phyloP scores from a whole-genome alignment of 2,329 filamentous ascomycete genomes.

The Beauveria pseudobassiana region DNA sequence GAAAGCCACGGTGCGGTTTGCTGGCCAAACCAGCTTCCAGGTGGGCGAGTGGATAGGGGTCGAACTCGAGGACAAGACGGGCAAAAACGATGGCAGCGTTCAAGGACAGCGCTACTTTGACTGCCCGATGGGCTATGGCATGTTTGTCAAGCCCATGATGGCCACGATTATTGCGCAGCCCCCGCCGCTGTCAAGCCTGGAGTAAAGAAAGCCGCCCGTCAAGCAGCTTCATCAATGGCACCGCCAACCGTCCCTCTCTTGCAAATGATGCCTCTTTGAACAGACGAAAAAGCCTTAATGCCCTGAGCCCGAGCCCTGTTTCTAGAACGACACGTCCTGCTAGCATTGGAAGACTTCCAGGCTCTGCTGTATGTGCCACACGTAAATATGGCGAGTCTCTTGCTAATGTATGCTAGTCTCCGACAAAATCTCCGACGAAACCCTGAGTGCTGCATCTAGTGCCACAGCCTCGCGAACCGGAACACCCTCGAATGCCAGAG shows the following conservation, averaged over 20 bases:
- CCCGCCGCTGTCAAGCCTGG: slow-evolving; percentile 29
- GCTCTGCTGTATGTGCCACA: background rate
- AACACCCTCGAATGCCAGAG: slow-evolving; percentile 52
- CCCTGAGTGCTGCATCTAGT: slow-evolving; percentile 53
- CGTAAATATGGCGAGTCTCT: background rate
- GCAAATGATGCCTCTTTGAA: slow-evolving; percentile 44
- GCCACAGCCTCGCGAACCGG: slow-evolving; percentile 53
- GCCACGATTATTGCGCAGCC: slow-evolving; percentile 52
- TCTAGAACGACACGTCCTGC: slow-evolving; percentile 47
- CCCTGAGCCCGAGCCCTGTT: slow-evolving; percentile 64
- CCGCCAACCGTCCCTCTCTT: slow-evolving; percentile 31
- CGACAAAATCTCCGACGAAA: slow-evolving; percentile 74
- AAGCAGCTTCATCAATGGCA: slow-evolving; percentile 43
- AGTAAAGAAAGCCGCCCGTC: slow-evolving; percentile 36
- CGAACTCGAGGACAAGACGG: slow-evolving; percentile 71
- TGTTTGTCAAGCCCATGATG: slow-evolving; percentile 76
- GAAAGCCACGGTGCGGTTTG: slow-evolving; percentile 69
- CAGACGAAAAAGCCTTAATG: slow-evolving; percentile 63
- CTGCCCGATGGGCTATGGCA: slow-evolving; percentile 66
- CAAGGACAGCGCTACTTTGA: slow-evolving; percentile 84
- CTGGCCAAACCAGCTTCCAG: slow-evolving; percentile 73
- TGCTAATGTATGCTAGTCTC: slow-evolving; percentile 45
- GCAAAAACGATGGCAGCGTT: slow-evolving; percentile 92
- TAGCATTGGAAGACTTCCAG: slow-evolving; percentile 46
- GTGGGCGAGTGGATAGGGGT: slow-evolving; percentile 83